Conservation (phyloP, 768 basidiomycete genomes). For the Boletus tylopilopsis region DNA sequence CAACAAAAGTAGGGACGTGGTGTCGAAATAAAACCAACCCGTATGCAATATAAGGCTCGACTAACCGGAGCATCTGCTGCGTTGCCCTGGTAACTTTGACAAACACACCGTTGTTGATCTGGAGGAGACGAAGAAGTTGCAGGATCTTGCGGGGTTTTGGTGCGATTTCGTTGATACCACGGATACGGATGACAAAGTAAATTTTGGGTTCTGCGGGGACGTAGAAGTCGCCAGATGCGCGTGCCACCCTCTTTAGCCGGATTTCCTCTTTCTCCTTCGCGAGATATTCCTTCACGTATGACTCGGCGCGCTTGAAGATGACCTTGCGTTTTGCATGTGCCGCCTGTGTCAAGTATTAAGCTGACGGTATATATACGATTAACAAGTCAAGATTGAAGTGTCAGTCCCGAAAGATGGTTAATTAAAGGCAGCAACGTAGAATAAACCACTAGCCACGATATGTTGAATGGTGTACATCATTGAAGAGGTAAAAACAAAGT, state of each 20-base stretch:
- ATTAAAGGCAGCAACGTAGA: constrained; percentile 74
- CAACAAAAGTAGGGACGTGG: background rate
- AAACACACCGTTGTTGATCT: constrained; percentile 99
- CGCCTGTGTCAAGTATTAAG: constrained; percentile 48
- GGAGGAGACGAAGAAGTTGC: constrained; percentile 95
- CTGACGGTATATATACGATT: constrained; percentile 4
- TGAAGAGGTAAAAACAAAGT: constrained; percentile 23
- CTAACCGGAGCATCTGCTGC: constrained; percentile 95
- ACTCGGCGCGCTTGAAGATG: constrained; percentile 98
- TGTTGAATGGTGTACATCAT: constrained; percentile 85
- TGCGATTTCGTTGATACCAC: constrained; percentile 99
- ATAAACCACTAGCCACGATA: constrained; percentile 65
- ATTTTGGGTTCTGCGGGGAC: constrained; percentile 96
- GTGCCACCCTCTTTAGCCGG: constrained; percentile 89
- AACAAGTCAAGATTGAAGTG: constrained; percentile 1
- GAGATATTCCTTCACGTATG: constrained; percentile 96
- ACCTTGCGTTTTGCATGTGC: constrained; percentile 91
- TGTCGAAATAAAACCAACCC: constrained; percentile 51
- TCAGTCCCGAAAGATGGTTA: constrained; percentile 86
- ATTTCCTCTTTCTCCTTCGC: constrained; percentile 94
- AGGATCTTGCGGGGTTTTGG: constrained; percentile 99
- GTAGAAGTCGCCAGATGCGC: constrained; percentile 92
- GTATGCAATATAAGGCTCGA: constrained; percentile 97
- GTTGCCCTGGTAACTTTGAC: constrained; percentile 96
- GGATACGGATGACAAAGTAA: constrained; percentile 96